Conservation (phyloP, 2,329 filamentous ascomycete genomes). For the Aphanoascus verrucosus region DNA sequence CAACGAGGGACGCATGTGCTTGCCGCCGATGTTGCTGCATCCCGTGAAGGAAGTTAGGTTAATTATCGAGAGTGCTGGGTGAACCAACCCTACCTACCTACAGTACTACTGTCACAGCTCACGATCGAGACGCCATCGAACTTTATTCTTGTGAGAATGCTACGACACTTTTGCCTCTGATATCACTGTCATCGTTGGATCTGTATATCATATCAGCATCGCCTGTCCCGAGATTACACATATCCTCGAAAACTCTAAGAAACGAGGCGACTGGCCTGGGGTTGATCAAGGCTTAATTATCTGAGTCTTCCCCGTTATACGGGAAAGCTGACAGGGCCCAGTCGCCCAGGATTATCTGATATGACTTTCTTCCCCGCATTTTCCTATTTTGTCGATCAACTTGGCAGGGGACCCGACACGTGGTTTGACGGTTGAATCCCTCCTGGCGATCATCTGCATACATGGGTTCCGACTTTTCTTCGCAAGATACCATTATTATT, state of each 20-base stretch:
- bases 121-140: not conserved
- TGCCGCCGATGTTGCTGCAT: slow-evolving; percentile 81
- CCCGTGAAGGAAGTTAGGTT: slow-evolving; percentile 67
- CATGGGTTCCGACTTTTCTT: slow-evolving; percentile 2
- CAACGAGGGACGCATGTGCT: slow-evolving; percentile 76
- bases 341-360: too few relatives aligned
- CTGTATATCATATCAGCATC: not conserved
- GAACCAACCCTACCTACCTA: not conserved
- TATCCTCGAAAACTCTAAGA: not conserved
- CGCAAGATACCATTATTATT: not conserved
- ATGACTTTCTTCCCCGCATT: not conserved
- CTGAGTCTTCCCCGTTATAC: not conserved
- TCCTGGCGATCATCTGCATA: slow-evolving; percentile 1
- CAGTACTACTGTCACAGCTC: not conserved
- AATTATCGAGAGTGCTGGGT: slow-evolving; percentile 28
- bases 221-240: not conserved
- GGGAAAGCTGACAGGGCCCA: too few relatives aligned
- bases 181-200: not conserved
- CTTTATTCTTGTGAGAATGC: not conserved
- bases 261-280: not conserved
- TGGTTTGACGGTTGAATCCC: not conserved
- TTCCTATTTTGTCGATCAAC: not conserved
- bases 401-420: not conserved
- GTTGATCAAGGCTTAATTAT: not conserved
- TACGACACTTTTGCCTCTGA: not conserved